Conservation (phyloP, 2,329 filamentous ascomycete genomes). For the Colletotrichum scovillei region DNA sequence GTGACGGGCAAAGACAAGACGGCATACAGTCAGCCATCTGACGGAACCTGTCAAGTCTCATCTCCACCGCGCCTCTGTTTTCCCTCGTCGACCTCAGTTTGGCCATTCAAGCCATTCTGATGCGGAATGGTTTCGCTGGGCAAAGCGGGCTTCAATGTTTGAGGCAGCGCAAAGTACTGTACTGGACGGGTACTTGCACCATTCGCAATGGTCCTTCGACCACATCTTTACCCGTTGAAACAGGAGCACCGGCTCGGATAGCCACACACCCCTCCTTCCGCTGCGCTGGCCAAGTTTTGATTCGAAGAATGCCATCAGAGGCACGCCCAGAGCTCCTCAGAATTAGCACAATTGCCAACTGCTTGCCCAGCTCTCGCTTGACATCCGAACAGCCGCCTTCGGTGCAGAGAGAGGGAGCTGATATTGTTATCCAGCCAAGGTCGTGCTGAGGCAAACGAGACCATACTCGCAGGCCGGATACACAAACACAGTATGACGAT, state of each 20-base stretch:
- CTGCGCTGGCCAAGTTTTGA: not conserved
- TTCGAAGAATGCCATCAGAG: not conserved
- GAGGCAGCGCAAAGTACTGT: constrained; percentile 5
- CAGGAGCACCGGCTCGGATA: constrained; percentile 23
- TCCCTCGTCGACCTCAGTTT: not conserved
- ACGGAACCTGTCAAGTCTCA: constrained; percentile 6
- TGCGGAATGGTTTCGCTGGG: constrained; percentile 20
- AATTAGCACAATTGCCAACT: not conserved
- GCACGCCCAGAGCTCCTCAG: constrained; percentile 28
- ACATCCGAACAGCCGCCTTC: constrained; percentile 11
- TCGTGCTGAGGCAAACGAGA: constrained; percentile 8
- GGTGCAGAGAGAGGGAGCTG: not conserved
- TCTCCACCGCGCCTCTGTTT: not conserved
- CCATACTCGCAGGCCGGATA: constrained; percentile 9
- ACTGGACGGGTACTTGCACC: constrained; percentile 1
- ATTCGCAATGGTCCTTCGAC: not conserved
- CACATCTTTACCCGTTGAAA: constrained; percentile 26
- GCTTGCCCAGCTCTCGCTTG: constrained; percentile 10
- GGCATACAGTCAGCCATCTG: constrained; percentile 10
- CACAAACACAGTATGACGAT: constrained; percentile 5
- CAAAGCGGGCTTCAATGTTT: not conserved
- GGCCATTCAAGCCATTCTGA: constrained; percentile 9
- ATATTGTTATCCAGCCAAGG: not conserved
- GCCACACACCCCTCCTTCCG: constrained; percentile 3
- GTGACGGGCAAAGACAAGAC: constrained; percentile 1